These are phyloP conservation scores for Acrocalymma vagum DNA, from an alignment of 2,329 filamentous ascomycete genomes.

Conservation along the genomic window DNA sequence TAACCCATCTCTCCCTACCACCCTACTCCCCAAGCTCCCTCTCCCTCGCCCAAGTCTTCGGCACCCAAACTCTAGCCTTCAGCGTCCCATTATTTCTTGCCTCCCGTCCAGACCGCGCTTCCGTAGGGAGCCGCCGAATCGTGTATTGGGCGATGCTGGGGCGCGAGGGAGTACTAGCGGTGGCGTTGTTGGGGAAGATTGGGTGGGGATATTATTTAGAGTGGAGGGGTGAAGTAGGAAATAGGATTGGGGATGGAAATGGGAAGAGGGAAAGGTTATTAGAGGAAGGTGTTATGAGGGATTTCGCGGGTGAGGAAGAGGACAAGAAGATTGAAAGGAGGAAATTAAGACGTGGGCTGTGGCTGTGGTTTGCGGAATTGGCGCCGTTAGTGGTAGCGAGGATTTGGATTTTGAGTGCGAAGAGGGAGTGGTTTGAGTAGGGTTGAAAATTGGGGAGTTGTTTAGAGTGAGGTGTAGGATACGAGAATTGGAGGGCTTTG, in stretches of 20 bases:
- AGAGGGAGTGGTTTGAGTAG: conserved; percentile 22
- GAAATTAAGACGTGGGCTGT: conserved; percentile 16
- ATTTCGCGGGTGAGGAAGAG: conserved; percentile 8
- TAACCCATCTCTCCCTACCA: too few species aligned
- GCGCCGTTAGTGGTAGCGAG: conserved; percentile 26
- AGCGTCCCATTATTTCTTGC: conserved; percentile 26
- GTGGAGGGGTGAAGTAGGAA: neutral
- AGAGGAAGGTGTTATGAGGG: conserved; percentile 12
- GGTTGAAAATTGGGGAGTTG: too few species aligned
- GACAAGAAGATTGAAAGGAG: conserved; percentile 3
- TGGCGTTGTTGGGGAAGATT: conserved; percentile 16
- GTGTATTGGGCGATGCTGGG: conserved; percentile 20
- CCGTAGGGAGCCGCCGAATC: conserved; percentile 12
- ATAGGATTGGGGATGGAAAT: neutral
- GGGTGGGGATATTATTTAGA: neutral
- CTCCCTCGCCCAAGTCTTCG: conserved; percentile 15
- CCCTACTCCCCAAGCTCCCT: too few species aligned
- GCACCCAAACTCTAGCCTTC: conserved; percentile 27
- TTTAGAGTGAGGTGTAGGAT: too few species aligned
- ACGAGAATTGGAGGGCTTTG: too few species aligned
- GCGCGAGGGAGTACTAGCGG: conserved; percentile 6
- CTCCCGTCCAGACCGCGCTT: conserved; percentile 6
- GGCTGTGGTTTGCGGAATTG: conserved; percentile 24
- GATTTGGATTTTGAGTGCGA: conserved; percentile 19
- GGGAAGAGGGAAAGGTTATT: conserved; percentile 6